phyloP scores from a whole-genome alignment of 805 yeast genomes.

The Huiozyma naganishii region DNA sequence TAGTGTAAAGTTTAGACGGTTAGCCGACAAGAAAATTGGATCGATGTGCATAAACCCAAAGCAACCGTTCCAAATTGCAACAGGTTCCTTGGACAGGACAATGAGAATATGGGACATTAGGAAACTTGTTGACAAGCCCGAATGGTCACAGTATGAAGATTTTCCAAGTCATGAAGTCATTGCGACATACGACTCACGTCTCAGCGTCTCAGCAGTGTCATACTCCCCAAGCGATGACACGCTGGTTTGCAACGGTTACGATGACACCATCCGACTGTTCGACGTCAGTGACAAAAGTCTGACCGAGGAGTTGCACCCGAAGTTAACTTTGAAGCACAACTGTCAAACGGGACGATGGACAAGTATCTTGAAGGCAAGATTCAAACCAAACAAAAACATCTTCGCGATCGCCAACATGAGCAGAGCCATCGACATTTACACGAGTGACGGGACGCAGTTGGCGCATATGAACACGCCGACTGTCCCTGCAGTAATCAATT shows the following conservation, averaged over 20 bases:
- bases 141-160: constrained; percentile 50
- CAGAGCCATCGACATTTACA: constrained; percentile 72
- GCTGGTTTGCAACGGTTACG: constrained; percentile 89
- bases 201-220: constrained; percentile 77
- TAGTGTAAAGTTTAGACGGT: constrained; percentile 34
- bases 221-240: constrained; percentile 55
- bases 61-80: constrained; percentile 54
- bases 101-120: constrained; percentile 83
- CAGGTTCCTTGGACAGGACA: constrained; percentile 83
- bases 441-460: constrained; percentile 61
- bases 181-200: constrained; percentile 59
- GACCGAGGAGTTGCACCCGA: constrained; percentile 41
- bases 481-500: constrained; percentile 80
- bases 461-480: constrained; percentile 78
- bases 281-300: constrained; percentile 32
- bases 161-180: constrained; percentile 27
- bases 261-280: constrained; percentile 69
- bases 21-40: constrained; percentile 88
- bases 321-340: constrained; percentile 63
- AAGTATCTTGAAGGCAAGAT: constrained; percentile 74
- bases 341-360: constrained; percentile 98
- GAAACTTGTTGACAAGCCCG: constrained; percentile 31
- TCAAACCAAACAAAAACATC: constrained; percentile 70
- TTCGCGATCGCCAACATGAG: constrained; percentile 93
- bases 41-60: constrained; percentile 74